Evolutionary conservation across 1,284 basidiomycete genomes (phyloP).

Genomic region (Leccinum discolor): DNA sequence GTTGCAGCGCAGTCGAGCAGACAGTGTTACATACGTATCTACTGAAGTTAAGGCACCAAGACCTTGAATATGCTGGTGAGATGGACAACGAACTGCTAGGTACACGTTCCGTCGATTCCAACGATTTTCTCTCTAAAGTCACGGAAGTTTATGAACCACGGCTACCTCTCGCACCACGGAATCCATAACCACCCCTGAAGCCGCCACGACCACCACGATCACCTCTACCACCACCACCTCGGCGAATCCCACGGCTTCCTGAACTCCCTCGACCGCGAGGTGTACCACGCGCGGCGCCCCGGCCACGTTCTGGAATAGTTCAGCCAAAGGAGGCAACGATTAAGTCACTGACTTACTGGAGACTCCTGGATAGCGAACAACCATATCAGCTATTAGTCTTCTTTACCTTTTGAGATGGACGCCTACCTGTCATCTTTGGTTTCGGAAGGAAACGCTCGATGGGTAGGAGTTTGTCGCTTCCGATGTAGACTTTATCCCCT

Average conservation of each 20-base stretch:
- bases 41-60: conserved; percentile 50
- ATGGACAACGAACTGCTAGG: background rate
- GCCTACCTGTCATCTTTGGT: conserved; percentile 79
- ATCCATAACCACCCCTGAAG: conserved; percentile 42
- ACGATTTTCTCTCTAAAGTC: background rate
- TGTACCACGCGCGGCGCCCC: conserved; percentile 41
- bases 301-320: conserved; percentile 54
- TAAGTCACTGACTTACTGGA: conserved; percentile 42
- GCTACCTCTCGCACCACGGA: conserved; percentile 44
- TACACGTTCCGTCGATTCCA: background rate
- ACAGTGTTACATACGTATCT: conserved; percentile 40
- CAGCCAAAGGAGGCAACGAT: background rate
- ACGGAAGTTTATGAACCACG: conserved; percentile 43
- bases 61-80: conserved; percentile 28
- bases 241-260: conserved; percentile 48
- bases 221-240: conserved; percentile 43
- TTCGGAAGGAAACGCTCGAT: conserved; percentile 98
- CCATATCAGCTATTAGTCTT: conserved; percentile 1
- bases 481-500: conserved; percentile 98
- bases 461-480: conserved; percentile 93
- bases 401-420: conserved; percentile 3
- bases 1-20: conserved; percentile 45
- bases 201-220: conserved; percentile 45
- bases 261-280: conserved; percentile 42
- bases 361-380: conserved; percentile 37